Percentiles rank a stretch among this genome's conserved stretches.
phyloP scores from a whole-genome alignment of 441 rosid species.

The Adansonia grandidieri region DNA sequence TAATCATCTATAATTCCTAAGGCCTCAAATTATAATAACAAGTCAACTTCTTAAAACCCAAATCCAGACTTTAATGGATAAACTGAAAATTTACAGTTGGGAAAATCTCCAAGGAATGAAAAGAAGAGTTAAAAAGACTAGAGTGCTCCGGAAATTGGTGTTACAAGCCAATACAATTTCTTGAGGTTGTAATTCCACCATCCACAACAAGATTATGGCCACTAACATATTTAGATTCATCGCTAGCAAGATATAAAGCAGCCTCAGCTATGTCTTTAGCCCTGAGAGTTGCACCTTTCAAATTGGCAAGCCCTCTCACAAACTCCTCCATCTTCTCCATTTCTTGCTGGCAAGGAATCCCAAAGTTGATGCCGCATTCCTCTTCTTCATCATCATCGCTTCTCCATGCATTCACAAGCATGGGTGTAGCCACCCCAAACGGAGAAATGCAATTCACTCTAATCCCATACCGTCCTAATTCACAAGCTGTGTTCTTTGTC shows the following conservation, averaged over 20 bases:
- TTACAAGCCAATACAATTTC: conserved; percentile 79
- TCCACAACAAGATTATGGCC: conserved; percentile 94
- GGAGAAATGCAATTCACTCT: conserved; percentile 11
- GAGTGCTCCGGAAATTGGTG: no score
- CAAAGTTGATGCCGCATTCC: conserved; percentile 30
- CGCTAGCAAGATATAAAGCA: conserved; percentile 76
- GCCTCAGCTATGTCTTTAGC: conserved; percentile 81
- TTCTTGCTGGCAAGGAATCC: conserved; percentile 37
- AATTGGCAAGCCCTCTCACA: conserved; percentile 67
- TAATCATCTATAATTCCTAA: neutral
- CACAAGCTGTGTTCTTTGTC: conserved; percentile 9
- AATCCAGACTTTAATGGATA: neutral
- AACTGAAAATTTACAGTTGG: neutral
- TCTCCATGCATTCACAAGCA: conserved; percentile 15
- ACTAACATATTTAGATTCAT: conserved; percentile 81
- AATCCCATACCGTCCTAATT: neutral
- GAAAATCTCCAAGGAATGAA: no score
- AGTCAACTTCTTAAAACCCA: neutral
- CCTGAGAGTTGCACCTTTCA: conserved; percentile 61
- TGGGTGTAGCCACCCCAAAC: neutral
- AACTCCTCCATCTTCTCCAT: conserved; percentile 80
- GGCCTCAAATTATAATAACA: neutral
- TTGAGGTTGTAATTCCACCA: conserved; percentile 75
- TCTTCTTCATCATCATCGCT: conserved; percentile 55
- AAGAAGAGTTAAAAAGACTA: neutral